These are phyloP conservation scores for Schizophyllum commune DNA, from an alignment of 1,284 basidiomycete species.

Conservation along the genomic window DNA sequence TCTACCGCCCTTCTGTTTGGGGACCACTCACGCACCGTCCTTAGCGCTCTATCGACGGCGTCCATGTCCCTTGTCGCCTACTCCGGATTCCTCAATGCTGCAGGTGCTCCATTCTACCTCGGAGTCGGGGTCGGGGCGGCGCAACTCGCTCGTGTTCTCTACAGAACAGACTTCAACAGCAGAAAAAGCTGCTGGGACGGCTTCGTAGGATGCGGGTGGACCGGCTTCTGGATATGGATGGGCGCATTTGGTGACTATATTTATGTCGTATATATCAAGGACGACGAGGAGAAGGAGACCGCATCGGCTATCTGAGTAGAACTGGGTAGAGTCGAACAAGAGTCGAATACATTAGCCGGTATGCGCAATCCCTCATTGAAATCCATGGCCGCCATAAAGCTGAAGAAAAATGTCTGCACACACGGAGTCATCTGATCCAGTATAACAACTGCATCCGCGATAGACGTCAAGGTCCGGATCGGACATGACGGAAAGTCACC, in stretches of 20 bases:
- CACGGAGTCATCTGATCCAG: too few relatives aligned
- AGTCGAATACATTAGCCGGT: too few relatives aligned
- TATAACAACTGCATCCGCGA: too few relatives aligned
- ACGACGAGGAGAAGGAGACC: not conserved
- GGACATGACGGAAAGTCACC: too few relatives aligned
- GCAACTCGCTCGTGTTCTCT: conserved; percentile 82
- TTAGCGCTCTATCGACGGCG: conserved; percentile 67
- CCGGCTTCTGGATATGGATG: conserved; percentile 86
- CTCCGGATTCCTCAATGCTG: conserved; percentile 73
- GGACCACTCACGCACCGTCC: conserved; percentile 67
- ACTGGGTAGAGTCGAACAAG: too few relatives aligned
- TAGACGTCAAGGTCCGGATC: too few relatives aligned
- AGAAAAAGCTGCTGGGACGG: conserved; percentile 88
- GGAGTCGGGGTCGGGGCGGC: conserved; percentile 67
- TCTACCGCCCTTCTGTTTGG: conserved; percentile 93
- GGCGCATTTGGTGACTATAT: conserved; percentile 77
- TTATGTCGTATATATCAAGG: not conserved
- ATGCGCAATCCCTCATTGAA: too few relatives aligned
- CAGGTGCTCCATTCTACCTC: conserved; percentile 75
- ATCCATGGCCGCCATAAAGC: too few relatives aligned
- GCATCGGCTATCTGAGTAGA: not conserved
- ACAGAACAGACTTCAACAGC: conserved; percentile 69
- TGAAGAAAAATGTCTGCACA: too few relatives aligned
- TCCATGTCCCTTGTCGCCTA: conserved; percentile 72
- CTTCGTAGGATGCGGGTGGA: conserved; percentile 84